Conservation (phyloP, 83 land plant genomes). For the Picea engelmannii region DNA sequence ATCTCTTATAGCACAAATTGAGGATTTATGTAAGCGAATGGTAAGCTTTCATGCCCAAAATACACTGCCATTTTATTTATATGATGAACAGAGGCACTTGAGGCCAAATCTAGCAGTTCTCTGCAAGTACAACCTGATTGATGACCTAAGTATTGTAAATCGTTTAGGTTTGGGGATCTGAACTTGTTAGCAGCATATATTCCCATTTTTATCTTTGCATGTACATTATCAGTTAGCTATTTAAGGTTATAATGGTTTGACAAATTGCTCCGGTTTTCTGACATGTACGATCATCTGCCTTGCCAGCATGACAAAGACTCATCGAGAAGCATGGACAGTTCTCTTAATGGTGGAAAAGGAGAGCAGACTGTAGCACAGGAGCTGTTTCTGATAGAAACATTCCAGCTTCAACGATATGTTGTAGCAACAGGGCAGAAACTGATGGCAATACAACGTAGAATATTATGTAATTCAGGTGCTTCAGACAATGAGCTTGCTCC, state of each 20-base stretch:
- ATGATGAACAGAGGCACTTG: not conserved
- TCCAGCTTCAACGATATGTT: slow-evolving; percentile 69
- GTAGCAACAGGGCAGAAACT: slow-evolving; percentile 78
- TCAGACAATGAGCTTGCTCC: slow-evolving; percentile 15
- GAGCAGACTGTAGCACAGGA: slow-evolving; percentile 38
- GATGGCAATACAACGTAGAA: slow-evolving; percentile 47
- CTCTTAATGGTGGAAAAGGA: slow-evolving; percentile 16
- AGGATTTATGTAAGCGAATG: slow-evolving; percentile 65
- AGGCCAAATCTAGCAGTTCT: not conserved
- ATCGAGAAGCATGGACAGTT: slow-evolving; percentile 12
- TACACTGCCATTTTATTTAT: not conserved
- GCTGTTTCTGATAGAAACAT: slow-evolving; percentile 61
- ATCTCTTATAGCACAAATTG: slow-evolving; percentile 57
- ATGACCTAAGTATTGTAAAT: not conserved
- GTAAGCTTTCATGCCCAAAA: slow-evolving; percentile 27
- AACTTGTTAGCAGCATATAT: not conserved
- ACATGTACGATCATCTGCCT: not conserved
- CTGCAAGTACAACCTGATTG: not conserved
- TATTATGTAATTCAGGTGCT: slow-evolving; percentile 17
- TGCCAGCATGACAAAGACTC: slow-evolving; percentile 40
- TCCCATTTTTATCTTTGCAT: not conserved
- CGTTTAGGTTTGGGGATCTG: not conserved
- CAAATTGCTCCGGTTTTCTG: slow-evolving; percentile 7
- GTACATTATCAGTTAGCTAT: not conserved
- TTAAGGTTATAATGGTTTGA: not conserved